These are phyloP conservation scores for Vickermania ingenoplastis DNA, from an alignment of 208 protist genomes.

Conservation along the genomic window DNA sequence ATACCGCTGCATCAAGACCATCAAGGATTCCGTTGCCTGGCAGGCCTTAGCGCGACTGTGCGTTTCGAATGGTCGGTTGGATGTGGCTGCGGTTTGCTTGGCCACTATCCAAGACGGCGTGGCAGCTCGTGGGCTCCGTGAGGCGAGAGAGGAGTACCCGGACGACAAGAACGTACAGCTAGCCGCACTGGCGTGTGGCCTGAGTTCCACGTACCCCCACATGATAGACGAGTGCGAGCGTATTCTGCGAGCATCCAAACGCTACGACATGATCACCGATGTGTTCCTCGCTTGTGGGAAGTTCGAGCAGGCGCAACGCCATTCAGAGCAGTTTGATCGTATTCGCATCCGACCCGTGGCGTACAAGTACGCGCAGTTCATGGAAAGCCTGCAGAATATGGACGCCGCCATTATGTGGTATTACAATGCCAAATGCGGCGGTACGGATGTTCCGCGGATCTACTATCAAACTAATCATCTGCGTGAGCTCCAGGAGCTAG, in stretches of 20 bases:
- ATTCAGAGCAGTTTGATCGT: conserved; percentile 86
- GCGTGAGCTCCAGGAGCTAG: conserved; percentile 79
- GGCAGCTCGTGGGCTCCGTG: conserved; percentile 79
- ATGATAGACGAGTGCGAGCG: conserved; percentile 89
- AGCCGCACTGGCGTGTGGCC: conserved; percentile 91
- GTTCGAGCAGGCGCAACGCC: conserved; percentile 90
- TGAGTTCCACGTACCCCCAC: conserved; percentile 28
- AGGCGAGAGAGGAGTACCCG: conserved; percentile 75
- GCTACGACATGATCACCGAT: conserved; percentile 92
- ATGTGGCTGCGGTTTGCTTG: conserved; percentile 92
- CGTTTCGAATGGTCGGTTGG: conserved; percentile 88
- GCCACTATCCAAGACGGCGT: conserved; percentile 92
- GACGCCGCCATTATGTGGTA: conserved; percentile 88
- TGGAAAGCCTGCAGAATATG: conserved; percentile 91
- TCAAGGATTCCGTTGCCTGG: conserved; percentile 90
- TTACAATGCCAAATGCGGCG: conserved; percentile 83
- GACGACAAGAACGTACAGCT: conserved; percentile 84
- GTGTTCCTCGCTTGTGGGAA: conserved; percentile 89
- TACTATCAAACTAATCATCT: conserved; percentile 82
- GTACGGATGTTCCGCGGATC: conserved; percentile 90
- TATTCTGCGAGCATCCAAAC: conserved; percentile 65
- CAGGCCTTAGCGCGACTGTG: conserved; percentile 94
- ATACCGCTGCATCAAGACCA: conserved; percentile 92
- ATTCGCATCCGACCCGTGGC: conserved; percentile 89
- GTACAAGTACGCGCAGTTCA: conserved; percentile 92